Percentiles rank a stretch among this genome's conserved stretches.
phyloP scores from a whole-genome alignment of 768 basidiomycete genomes.

The Rhodotorula kratochvilovae region DNA sequence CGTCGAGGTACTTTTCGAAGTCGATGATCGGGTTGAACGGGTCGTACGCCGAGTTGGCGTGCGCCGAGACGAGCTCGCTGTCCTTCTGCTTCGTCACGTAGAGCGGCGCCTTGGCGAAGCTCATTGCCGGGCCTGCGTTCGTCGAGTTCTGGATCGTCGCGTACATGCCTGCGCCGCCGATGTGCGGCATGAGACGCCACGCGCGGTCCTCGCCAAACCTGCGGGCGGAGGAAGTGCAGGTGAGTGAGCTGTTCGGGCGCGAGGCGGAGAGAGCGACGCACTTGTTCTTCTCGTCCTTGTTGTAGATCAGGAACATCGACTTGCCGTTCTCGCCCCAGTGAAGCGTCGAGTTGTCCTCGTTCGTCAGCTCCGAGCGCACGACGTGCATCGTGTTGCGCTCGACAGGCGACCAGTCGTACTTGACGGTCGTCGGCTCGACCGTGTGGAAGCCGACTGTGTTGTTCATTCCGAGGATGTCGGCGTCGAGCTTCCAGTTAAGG shows the following conservation, averaged over 20 bases:
- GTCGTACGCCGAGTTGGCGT: conserved; percentile 42
- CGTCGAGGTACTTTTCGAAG: conserved; percentile 46
- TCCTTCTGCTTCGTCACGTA: conserved; percentile 46
- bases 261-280: conserved; percentile 1
- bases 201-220: conserved; percentile 45
- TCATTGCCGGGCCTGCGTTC: conserved; percentile 42
- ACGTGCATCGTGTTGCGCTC: conserved; percentile 44
- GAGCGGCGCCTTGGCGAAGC: conserved; percentile 43
- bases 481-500: conserved; percentile 29
- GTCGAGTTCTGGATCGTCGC: conserved; percentile 44
- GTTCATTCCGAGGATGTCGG: conserved; percentile 40
- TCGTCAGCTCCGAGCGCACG: conserved; percentile 26
- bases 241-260: background rate
- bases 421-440: conserved; percentile 28
- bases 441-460: conserved; percentile 42
- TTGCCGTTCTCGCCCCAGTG: conserved; percentile 43
- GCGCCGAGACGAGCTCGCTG: conserved; percentile 38
- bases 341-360: conserved; percentile 39
- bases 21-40: conserved; percentile 44
- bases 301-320: conserved; percentile 44
- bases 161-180: conserved; percentile 34
- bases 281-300: conserved; percentile 46
- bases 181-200: conserved; percentile 45
- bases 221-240: background rate
- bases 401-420: conserved; percentile 39